These are phyloP conservation scores for Globisporangium recalcitrans DNA, from an alignment of 352 stramenopile species.

Conservation along the genomic window DNA sequence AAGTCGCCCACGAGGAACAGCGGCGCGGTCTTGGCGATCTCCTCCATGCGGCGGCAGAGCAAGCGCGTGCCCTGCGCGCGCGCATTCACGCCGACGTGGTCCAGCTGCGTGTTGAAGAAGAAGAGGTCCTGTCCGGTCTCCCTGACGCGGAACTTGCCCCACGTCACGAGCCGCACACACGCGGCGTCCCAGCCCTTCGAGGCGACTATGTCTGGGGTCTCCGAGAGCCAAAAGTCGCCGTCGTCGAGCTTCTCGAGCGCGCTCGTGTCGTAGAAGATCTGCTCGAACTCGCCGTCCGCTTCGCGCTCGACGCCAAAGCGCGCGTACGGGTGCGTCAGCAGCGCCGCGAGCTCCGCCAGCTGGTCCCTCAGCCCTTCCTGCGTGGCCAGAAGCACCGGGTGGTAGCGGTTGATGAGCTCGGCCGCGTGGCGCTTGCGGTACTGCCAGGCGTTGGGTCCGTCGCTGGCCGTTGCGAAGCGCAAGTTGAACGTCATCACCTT, in stretches of 20 bases:
- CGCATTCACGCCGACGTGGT: constrained; percentile 53
- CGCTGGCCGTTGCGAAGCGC: constrained; percentile 55
- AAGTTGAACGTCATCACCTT: constrained; percentile 86
- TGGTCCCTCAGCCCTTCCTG: constrained; percentile 71
- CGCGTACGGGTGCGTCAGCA: constrained; percentile 60
- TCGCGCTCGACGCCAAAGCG: constrained; percentile 70
- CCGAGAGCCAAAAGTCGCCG: constrained; percentile 77
- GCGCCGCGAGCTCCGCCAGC: constrained; percentile 45
- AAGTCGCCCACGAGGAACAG: constrained; percentile 83
- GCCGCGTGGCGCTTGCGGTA: constrained; percentile 70
- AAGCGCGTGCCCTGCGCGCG: constrained; percentile 48
- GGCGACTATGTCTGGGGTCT: constrained; percentile 46
- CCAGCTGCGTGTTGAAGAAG: constrained; percentile 77
- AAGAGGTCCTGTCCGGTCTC: constrained; percentile 63
- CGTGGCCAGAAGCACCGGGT: constrained; percentile 64
- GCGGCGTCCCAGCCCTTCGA: constrained; percentile 61
- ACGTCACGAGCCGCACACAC: constrained; percentile 68
- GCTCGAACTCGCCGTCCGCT: constrained; percentile 68
- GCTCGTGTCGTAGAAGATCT: constrained; percentile 73
- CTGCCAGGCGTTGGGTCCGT: constrained; percentile 60
- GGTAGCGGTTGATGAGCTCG: constrained; percentile 70
- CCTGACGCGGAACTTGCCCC: constrained; percentile 59
- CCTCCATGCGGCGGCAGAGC: constrained; percentile 60
- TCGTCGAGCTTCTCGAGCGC: constrained; percentile 47
- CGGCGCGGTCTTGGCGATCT: constrained; percentile 39